These are phyloP conservation scores for Nitzschia sp. DNA, from an alignment of 108 stramenopile genomes.

Conservation along the genomic window DNA sequence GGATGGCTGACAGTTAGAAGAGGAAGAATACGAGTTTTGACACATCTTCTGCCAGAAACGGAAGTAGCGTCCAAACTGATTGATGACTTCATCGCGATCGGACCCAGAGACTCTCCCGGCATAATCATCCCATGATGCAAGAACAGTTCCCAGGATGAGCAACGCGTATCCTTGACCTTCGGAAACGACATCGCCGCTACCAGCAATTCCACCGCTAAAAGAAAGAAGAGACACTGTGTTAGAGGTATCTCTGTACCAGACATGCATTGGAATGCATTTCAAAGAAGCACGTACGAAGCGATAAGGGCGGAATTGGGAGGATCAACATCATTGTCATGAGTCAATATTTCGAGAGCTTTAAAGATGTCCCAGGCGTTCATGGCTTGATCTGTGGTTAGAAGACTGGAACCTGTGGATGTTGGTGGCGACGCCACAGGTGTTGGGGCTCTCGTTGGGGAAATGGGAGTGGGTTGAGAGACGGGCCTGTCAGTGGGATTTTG, in stretches of 20 bases:
- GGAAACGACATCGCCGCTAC: conserved; percentile 16
- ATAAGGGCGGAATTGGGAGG: conserved; percentile 17
- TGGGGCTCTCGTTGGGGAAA: not conserved
- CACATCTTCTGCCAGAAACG: conserved; percentile 41
- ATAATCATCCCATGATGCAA: conserved; percentile 25
- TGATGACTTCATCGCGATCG: conserved; percentile 13
- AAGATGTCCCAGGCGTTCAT: conserved; percentile 26
- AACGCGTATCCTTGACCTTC: conserved; percentile 17
- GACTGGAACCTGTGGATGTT: not conserved
- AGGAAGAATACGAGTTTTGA: conserved; percentile 9
- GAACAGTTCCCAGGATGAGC: conserved; percentile 25
- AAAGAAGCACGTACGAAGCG: conserved; percentile 11
- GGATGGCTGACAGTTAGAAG: conserved; percentile 1
- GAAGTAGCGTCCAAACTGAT: conserved; percentile 19
- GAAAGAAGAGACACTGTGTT: not conserved
- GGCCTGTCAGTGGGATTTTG: not conserved
- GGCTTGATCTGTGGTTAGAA: conserved; percentile 11
- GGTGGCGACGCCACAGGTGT: not conserved
- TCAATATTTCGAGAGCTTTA: conserved; percentile 2
- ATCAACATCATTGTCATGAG: conserved; percentile 7
- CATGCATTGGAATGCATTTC: not conserved
- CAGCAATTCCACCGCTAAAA: conserved; percentile 23
- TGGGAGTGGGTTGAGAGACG: not conserved
- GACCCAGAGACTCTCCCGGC: conserved; percentile 22
- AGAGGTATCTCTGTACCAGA: not conserved